Evolutionary conservation across 2,329 filamentous ascomycete species (phyloP).

Genomic region (Ceratocystis huliohia): DNA sequence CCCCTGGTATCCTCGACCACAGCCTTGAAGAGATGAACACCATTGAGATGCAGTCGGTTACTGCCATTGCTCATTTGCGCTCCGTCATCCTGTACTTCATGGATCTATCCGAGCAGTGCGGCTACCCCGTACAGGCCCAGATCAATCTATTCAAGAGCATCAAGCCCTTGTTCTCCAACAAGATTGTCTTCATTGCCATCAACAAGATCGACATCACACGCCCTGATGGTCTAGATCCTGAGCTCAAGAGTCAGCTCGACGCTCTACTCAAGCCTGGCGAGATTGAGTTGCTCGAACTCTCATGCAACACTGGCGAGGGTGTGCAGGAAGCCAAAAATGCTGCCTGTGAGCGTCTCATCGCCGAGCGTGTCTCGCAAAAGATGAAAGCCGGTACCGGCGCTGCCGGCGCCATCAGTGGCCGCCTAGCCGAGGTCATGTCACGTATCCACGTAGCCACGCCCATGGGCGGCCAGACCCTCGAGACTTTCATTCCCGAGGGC

Average conservation of each 20-base stretch:
- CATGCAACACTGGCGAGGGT: constrained; percentile 88
- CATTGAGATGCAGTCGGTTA: constrained; percentile 90
- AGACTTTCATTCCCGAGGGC: constrained; percentile 80
- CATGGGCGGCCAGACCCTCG: constrained; percentile 62
- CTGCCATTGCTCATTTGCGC: constrained; percentile 89
- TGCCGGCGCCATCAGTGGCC: constrained; percentile 62
- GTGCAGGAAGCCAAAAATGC: constrained; percentile 92
- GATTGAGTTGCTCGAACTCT: constrained; percentile 84
- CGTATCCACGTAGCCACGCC: constrained; percentile 97
- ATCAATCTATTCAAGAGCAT: constrained; percentile 93
- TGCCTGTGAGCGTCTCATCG: constrained; percentile 83
- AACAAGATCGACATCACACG: constrained; percentile 95
- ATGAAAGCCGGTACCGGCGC: constrained; percentile 77
- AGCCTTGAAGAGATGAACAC: constrained; percentile 99
- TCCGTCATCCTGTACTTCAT: constrained; percentile 97
- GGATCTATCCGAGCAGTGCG: constrained; percentile 93
- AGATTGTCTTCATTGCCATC: constrained; percentile 89
- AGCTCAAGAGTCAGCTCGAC: constrained; percentile 65
- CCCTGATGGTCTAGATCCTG: constrained; percentile 73
- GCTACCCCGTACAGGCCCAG: constrained; percentile 83
- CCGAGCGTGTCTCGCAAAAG: constrained; percentile 88
- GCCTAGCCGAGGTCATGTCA: constrained; percentile 79
- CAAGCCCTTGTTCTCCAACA: constrained; percentile 93
- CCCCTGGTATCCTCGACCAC: constrained; percentile 94
- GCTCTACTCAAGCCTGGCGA: constrained; percentile 72